Evolutionary conservation across 208 protist genomes (phyloP), one percentile per base, ranked within the genome.

Genomic region (Crithidia bombi): DNA sequence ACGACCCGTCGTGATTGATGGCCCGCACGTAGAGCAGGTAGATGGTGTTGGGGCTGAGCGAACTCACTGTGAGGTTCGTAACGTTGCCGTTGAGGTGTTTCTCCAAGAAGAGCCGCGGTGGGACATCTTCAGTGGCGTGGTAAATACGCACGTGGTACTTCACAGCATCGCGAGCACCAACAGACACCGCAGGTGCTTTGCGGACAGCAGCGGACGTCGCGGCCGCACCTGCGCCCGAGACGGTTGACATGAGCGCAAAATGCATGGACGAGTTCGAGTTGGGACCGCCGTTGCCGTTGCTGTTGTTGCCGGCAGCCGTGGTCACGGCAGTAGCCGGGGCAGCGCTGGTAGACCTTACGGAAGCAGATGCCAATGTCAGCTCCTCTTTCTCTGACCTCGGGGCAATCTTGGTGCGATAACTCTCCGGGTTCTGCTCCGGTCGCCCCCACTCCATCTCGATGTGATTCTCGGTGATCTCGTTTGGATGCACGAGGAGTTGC

Each of bases 391-490:
- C 61, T n/a, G 46, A 32, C 46, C 43, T 50, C 46, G 36, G 51
- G n/a, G 49, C 57, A 51, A 64, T 23, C 43, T 28, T 64, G 28
- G 19, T 21, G 28, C 46, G 30, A 75, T 86, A 86, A 12, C 64
- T 46, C 58, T 69, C 73, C 21, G 81, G 71, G 47, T 41, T 65
- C 73, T 95, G 89, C 73, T 83, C 80, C 14, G 75, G 67, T 11
- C 92, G 81, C 17, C 78, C 82, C 92, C 92, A 97, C 51, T 82
- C 65, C 25, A 95, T 33, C 30, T 78, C 73, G 35, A 94, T 81
- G 28, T 76, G 71, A 28, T 83, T 82, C 79, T 97, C 92, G 15
- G 89, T 86, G 43, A 95, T 90, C 63, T 91, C 74, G 14, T 59
- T 57, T 28, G 88, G 83, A 10, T 70, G 56, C n/a, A 96, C 81